phyloP scores from a whole-genome alignment of 306 rosid genomes.

The Prunus mongolica region DNA sequence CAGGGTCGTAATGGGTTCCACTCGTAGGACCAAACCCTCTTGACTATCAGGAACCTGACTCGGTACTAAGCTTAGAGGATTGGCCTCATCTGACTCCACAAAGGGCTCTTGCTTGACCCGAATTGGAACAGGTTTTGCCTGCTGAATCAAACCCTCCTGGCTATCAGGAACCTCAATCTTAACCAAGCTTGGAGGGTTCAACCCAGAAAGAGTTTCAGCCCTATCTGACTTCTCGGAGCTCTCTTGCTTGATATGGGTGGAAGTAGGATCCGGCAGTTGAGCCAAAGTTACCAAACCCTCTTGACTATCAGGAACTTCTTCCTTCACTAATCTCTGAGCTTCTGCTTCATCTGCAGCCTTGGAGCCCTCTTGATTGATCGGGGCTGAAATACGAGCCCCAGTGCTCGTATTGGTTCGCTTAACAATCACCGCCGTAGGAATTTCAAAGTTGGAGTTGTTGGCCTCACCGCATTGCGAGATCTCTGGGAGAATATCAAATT shows the following conservation, averaged over 20 bases:
- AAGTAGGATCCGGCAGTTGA: neutral
- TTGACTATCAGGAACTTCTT: neutral
- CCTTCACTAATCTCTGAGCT: neutral
- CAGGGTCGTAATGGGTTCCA: neutral
- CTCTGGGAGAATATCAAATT: neutral
- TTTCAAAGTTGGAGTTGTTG: neutral
- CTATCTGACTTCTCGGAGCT: neutral
- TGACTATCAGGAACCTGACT: neutral
- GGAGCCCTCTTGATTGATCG: neutral
- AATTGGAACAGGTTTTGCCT: too few species aligned
- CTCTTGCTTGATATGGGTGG: neutral
- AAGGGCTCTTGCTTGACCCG: neutral
- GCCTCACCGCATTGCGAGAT: too few species aligned
- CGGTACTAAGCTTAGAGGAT: neutral
- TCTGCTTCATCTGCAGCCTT: neutral
- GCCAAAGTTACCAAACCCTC: neutral
- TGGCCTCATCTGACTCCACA: neutral
- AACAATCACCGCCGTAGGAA: slow-evolving; percentile 27
- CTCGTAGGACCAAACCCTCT: neutral
- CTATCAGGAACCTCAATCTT: neutral
- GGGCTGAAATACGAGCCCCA: slow-evolving; percentile 47
- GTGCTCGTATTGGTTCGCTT: slow-evolving; percentile 44
- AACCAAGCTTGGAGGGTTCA: neutral
- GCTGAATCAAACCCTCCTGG: neutral
- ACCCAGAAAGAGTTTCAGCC: too few species aligned